phyloP scores from a whole-genome alignment of 495 filamentous ascomycete species.

The Trichoderma asperelloides region DNA sequence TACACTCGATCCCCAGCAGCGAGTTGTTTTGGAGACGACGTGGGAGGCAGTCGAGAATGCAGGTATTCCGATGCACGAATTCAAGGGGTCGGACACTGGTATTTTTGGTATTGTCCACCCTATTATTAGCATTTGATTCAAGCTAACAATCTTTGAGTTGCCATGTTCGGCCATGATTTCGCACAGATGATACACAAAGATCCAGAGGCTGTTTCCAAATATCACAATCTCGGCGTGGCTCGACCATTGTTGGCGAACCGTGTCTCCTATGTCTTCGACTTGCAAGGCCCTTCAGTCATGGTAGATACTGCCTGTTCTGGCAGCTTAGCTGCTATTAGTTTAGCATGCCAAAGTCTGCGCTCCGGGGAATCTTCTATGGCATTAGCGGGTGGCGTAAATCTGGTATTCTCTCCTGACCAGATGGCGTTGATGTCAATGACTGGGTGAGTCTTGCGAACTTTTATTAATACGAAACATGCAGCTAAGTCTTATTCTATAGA shows the following conservation, averaged over 20 bases:
- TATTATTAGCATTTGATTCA: neutral
- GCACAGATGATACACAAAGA: neutral
- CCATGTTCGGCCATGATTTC: constrained; percentile 1
- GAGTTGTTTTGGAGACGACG: constrained; percentile 45
- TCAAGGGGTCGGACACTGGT: constrained; percentile 23
- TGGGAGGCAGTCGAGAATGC: constrained; percentile 42
- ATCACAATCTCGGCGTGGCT: constrained; percentile 6
- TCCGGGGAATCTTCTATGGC: neutral
- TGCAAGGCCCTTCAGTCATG: constrained; percentile 16
- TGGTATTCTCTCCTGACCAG: constrained; percentile 13
- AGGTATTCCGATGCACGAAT: constrained; percentile 36
- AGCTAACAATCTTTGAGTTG: neutral
- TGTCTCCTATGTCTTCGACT: constrained; percentile 18
- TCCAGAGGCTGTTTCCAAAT: neutral
- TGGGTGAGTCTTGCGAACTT: neutral
- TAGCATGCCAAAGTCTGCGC: constrained; percentile 14
- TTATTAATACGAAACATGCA: neutral
- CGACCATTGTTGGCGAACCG: constrained; percentile 27
- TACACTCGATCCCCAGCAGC: constrained; percentile 49
- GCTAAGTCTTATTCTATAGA: neutral
- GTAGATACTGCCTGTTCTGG: constrained; percentile 23
- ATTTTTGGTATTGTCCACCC: neutral
- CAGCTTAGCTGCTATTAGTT: constrained; percentile 18
- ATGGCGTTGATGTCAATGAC: constrained; percentile 5
- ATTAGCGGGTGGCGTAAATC: neutral